Evolutionary conservation across 768 basidiomycete genomes (phyloP), one percentile per base, ranked within the genome.

Genomic region (Pulveroboletus sp.): DNA sequence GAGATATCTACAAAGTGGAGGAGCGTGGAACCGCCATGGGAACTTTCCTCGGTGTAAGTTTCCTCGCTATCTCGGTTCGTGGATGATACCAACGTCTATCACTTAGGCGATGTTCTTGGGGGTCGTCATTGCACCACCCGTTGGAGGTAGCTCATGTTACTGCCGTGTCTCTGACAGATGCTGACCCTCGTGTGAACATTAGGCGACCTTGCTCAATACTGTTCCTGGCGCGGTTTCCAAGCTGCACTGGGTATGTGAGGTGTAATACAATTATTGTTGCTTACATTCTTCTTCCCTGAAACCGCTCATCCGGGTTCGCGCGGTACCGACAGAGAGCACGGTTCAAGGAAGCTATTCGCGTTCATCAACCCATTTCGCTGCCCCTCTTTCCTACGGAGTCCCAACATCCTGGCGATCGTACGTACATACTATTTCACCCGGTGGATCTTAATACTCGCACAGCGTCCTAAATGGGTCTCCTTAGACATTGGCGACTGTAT

Each of bases 211-310:
- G 74, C 84, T 0, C 70, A 83, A 46, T 84, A 83, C 54, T 74
- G 73, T 31, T 86, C 85, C 0, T 89, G 86, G 85, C 75, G 86
- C 0, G 53, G 72, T 4, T 76, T 84, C 63, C 84, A 88, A 58
- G 59, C 66, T 8, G 57, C 58, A 0, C 50, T 87, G 1, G 76
- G 75, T 3, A 33, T 71, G 0, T 62, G 69, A 35, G 76, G 75
- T 2, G 33, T 77, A 0, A 13, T 73, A 1, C 67, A 71, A 2
- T 69, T 79, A 32, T 7, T 74, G 6, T 52, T 69, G 6, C 69
- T 85, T 30, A 43, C 61, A 1, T 37, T 75, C 4, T 73, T 73
- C 46, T 73, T 85, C n/a, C 85, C 84, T 0, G 86, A 88, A 57
- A 87, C 85, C 3, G 78, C 76, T 43, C 81, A 83, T 56, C 84